Evolutionary conservation across 1,139 yeast genomes (phyloP).

Genomic region (Geotrichum restrictum): DNA sequence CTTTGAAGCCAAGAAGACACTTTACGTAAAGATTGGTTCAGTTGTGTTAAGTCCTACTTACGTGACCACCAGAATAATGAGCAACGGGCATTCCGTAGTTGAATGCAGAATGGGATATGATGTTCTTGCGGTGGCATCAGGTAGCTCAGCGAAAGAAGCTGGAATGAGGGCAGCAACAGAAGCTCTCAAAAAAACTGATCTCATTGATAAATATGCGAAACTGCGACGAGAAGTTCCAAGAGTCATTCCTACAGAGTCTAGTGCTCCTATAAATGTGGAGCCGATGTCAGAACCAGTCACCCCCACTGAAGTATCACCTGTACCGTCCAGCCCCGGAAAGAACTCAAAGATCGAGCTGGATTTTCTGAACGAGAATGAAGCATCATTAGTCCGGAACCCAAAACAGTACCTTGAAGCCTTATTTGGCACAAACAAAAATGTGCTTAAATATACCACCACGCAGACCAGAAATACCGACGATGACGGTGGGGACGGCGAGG

Average conservation of each 20-base stretch:
- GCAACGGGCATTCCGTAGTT: conserved; percentile 59
- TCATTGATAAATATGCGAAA: conserved; percentile 62
- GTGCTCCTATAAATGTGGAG: not conserved
- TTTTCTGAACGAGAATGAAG: conserved; percentile 6
- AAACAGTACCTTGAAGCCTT: conserved; percentile 6
- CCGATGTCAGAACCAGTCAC: not conserved
- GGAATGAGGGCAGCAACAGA: conserved; percentile 71
- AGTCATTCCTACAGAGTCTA: conserved; percentile 21
- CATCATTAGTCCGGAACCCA: conserved; percentile 8
- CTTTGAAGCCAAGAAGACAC: conserved; percentile 66
- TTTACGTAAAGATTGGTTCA: conserved; percentile 76
- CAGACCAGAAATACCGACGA: not conserved
- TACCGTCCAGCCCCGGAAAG: not conserved
- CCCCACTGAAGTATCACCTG: not conserved
- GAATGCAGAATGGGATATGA: conserved; percentile 59
- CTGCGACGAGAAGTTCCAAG: conserved; percentile 62
- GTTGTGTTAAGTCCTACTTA: conserved; percentile 68
- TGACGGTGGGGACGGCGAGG: not conserved
- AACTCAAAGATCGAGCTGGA: conserved; percentile 5
- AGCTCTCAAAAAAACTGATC: conserved; percentile 56
- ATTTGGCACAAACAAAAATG: not conserved
- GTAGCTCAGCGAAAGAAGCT: conserved; percentile 57
- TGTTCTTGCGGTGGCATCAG: conserved; percentile 57
- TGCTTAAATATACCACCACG: not conserved
- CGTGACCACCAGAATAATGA: conserved; percentile 50